Conservation (phyloP, 257 asterid genomes). For the Ehretia macrophylla region DNA sequence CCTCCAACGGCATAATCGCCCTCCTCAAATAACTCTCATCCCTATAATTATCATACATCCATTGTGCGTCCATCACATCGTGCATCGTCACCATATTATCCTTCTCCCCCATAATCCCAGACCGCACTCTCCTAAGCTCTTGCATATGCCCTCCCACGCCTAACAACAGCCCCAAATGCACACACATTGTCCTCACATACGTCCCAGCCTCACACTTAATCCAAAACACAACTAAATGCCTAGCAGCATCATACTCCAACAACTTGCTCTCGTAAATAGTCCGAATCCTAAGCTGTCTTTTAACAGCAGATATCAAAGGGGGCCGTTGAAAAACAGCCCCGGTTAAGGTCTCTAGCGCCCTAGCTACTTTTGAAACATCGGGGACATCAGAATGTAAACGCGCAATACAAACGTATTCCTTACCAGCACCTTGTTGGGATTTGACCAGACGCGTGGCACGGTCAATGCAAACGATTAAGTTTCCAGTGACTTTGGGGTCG, state of each 20-base stretch:
- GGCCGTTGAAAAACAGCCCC: conserved; percentile 97
- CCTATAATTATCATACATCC: conserved; percentile 75
- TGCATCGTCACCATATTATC: conserved; percentile 98
- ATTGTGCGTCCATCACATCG: conserved; percentile 91
- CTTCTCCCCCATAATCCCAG: conserved; percentile 90
- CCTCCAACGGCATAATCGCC: conserved; percentile 90
- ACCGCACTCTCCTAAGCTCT: conserved; percentile 81
- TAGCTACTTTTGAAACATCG: conserved; percentile 65
- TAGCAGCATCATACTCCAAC: conserved; percentile 70
- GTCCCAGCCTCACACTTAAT: conserved; percentile 97
- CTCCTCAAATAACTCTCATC: conserved; percentile 90
- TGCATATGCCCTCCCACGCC: conserved; percentile 97
- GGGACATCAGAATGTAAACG: conserved; percentile 75
- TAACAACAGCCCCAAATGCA: conserved; percentile 83
- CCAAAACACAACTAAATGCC: conserved; percentile 91
- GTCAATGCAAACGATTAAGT: conserved; percentile 85
- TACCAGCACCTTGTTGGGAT: conserved; percentile 96
- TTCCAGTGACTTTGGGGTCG: conserved; percentile 94
- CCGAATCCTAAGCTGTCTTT: conserved; percentile 88
- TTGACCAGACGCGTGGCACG: conserved; percentile 92
- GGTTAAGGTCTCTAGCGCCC: conserved; percentile 80
- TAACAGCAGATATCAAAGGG: conserved; percentile 89
- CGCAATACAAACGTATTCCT: conserved; percentile 86
- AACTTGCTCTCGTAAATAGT: conserved; percentile 90
- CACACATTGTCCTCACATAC: conserved; percentile 89